Evolutionary conservation across 257 asterid genomes (phyloP).

Genomic region (Solanum raphanifolium): DNA sequence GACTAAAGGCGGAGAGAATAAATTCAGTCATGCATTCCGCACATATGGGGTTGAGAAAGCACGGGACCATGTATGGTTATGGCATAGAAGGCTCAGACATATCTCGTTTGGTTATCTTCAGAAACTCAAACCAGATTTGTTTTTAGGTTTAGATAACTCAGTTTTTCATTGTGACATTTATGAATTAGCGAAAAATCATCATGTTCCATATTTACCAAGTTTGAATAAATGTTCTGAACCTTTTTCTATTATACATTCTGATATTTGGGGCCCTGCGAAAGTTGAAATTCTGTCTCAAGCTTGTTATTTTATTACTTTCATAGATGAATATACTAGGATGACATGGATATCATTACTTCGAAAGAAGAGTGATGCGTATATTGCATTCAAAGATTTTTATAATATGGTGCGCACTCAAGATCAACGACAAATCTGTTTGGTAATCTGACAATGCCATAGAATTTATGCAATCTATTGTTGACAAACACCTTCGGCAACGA

Average conservation of each 20-base stretch:
- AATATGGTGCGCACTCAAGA: not conserved
- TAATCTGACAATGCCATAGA: not conserved
- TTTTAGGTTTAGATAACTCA: not conserved
- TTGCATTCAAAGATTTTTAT: not conserved
- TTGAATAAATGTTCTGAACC: not conserved
- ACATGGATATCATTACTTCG: no score
- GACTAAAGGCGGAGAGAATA: not conserved
- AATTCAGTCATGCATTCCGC: not conserved
- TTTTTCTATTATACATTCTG: no score
- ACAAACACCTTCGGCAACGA: not conserved
- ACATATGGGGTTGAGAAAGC: not conserved
- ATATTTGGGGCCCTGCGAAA: not conserved
- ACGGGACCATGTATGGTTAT: not conserved
- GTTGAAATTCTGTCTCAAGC: not conserved
- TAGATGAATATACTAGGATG: not conserved
- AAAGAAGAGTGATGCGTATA: not conserved
- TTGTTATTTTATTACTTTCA: not conserved
- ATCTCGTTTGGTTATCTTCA: not conserved
- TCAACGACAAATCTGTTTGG: no score
- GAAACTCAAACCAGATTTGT: not conserved
- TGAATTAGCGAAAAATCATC: not conserved
- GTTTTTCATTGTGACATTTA: not conserved
- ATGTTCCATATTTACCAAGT: not conserved
- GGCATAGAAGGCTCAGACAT: not conserved
- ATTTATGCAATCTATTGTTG: not conserved